Conservation (phyloP, 345 rosid genomes). For the Nasturtium officinale region DNA sequence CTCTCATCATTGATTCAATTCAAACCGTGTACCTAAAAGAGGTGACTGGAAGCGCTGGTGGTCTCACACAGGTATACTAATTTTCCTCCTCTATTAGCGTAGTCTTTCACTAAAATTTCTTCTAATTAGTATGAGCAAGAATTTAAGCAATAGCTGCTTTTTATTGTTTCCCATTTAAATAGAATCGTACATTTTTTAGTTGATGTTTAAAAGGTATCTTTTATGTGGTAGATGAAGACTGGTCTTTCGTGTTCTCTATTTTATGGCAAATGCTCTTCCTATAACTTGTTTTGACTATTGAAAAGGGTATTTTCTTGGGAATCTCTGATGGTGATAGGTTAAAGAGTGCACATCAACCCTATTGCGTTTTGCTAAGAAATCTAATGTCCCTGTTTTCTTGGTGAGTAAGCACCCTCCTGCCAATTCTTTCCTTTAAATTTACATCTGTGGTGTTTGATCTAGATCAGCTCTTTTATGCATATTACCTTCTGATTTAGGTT, state of each 20-base stretch:
- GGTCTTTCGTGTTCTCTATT: background rate
- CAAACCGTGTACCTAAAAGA: constrained; percentile 84
- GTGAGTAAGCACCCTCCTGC: constrained; percentile 52
- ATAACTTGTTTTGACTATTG: background rate
- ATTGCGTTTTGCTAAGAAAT: constrained; percentile 85
- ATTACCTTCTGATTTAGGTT: constrained; percentile 51
- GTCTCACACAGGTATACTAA: constrained; percentile 68
- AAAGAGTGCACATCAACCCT: constrained; percentile 87
- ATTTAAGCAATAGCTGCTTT: constrained; percentile 17
- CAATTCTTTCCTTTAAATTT: constrained; percentile 2
- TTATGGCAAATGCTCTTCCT: background rate
- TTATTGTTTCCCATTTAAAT: constrained; percentile 17
- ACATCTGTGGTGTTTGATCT: background rate
- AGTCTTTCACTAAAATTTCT: background rate
- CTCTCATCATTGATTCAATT: constrained; percentile 82
- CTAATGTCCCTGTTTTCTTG: constrained; percentile 83
- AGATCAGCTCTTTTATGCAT: constrained; percentile 15
- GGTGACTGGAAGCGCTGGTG: constrained; percentile 89
- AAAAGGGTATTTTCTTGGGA: constrained; percentile 6
- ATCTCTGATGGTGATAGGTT: constrained; percentile 56
- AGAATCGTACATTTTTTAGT: background rate
- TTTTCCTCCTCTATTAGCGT: constrained; percentile 3
- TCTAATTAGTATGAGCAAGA: constrained; percentile 6
- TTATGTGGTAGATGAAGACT: background rate
- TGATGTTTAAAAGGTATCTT: background rate